phyloP scores from a whole-genome alignment of 2,329 filamentous ascomycete genomes.

The Alternaria postmessia region DNA sequence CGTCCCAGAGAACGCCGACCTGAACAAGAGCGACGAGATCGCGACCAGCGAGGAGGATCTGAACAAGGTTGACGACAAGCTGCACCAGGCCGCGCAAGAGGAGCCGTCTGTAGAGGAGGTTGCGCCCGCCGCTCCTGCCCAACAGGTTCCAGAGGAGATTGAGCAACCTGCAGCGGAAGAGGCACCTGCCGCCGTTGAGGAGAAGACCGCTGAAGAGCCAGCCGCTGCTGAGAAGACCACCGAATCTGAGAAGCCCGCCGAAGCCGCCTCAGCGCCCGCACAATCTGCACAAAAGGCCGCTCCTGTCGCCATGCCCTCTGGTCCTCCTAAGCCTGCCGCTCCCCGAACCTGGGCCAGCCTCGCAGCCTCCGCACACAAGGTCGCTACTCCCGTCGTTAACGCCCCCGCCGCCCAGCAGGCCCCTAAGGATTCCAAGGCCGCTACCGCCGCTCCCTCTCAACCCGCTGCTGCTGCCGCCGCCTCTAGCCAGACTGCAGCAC shows the following conservation, averaged over 20 bases:
- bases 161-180: conserved; percentile 52
- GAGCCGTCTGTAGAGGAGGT: conserved; percentile 37
- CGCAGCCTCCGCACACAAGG: conserved; percentile 60
- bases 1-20: conserved; percentile 40
- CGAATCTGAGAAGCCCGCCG: conserved; percentile 69
- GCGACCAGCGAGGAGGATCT: conserved; percentile 56
- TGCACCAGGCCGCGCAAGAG: conserved; percentile 66
- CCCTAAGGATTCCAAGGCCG: conserved; percentile 44
- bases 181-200: conserved; percentile 50
- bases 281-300: conserved; percentile 63
- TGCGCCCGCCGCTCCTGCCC: conserved; percentile 48
- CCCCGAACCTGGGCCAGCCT: conserved; percentile 78
- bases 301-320: conserved; percentile 65
- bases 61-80: conserved; percentile 72
- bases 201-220: conserved; percentile 45
- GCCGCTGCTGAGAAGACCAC: conserved; percentile 43
- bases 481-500: conserved; percentile 42
- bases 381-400: conserved; percentile 54
- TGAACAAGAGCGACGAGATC: conserved; percentile 47
- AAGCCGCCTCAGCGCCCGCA: conserved; percentile 65
- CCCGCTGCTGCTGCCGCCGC: conserved; percentile 28
- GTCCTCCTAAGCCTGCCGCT: conserved; percentile 63
- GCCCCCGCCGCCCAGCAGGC: conserved; percentile 43
- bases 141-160: conserved; percentile 45
- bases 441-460: conserved; percentile 45